Conservation (phyloP, 2,329 filamentous ascomycete genomes). For the Hypoxylon sp. region DNA sequence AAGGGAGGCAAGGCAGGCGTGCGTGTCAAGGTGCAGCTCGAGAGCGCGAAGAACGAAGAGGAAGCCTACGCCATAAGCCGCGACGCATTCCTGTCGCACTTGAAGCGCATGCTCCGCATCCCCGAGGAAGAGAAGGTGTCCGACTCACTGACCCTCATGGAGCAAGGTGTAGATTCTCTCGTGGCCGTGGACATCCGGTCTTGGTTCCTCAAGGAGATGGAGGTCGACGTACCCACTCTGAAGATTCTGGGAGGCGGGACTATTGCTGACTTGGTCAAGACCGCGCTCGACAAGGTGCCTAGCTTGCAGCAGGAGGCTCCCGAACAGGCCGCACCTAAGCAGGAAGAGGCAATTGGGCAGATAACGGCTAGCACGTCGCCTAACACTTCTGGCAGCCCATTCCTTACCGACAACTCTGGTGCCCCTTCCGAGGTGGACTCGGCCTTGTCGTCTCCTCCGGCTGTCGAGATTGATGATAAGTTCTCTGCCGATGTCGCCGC, state of each 20-base stretch:
- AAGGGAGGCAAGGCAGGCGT: slow-evolving; percentile 4
- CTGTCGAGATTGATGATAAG: background rate
- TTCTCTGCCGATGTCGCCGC: slow-evolving; percentile 1
- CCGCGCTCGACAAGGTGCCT: slow-evolving; percentile 6
- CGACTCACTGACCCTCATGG: slow-evolving; percentile 5
- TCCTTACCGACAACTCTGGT: background rate
- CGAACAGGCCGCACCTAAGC: background rate
- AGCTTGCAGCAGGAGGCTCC: background rate
- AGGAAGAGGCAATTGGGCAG: background rate
- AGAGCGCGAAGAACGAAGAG: background rate
- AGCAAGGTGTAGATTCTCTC: slow-evolving; percentile 31
- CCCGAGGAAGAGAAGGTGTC: slow-evolving; percentile 8
- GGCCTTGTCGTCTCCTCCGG: slow-evolving; percentile 4
- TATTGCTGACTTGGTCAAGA: slow-evolving; percentile 6
- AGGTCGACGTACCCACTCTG: slow-evolving; percentile 52
- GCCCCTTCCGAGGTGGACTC: slow-evolving; percentile 9
- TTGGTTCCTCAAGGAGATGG: slow-evolving; percentile 54
- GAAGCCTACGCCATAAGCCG: slow-evolving; percentile 3
- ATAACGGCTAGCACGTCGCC: slow-evolving; percentile 3
- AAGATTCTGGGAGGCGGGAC: slow-evolving; percentile 22
- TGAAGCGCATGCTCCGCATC: slow-evolving; percentile 8
- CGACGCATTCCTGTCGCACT: slow-evolving; percentile 2
- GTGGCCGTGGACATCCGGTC: slow-evolving; percentile 47
- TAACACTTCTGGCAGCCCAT: slow-evolving; percentile 3
- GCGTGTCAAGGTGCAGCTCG: slow-evolving; percentile 2